These are phyloP conservation scores for Heliamphora exappendiculata DNA, from an alignment of 148 eudicot genomes.

Conservation along the genomic window DNA sequence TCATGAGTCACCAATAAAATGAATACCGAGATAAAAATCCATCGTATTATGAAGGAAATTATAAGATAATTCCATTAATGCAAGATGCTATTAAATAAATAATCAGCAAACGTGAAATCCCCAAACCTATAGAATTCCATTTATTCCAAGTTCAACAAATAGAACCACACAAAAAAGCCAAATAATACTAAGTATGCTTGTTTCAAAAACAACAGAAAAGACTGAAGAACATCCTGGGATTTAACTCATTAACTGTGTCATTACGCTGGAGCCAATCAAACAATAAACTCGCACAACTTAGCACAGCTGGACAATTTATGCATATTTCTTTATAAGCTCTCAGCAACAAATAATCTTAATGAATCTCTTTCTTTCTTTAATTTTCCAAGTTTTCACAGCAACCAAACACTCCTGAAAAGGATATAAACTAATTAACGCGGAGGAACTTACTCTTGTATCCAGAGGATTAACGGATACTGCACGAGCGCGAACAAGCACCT, in stretches of 20 bases:
- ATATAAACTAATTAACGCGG: not conserved
- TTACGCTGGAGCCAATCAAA: not conserved
- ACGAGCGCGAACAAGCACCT: constrained; percentile 78
- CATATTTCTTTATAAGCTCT: not conserved
- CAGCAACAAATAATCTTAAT: not conserved
- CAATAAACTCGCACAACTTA: not conserved
- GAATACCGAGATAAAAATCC: not conserved
- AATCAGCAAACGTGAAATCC: not conserved
- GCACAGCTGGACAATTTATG: not conserved
- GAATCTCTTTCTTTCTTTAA: not conserved
- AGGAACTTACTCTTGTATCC: constrained; percentile 55
- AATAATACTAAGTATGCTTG: not conserved
- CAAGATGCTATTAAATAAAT: no score
- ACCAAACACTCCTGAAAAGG: not conserved
- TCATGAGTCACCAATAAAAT: not conserved
- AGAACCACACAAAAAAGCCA: no score
- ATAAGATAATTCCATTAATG: no score
- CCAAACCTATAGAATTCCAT: not conserved
- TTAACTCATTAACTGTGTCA: no score
- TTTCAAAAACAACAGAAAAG: not conserved
- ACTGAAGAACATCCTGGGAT: not conserved
- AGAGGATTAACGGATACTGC: constrained; percentile 95
- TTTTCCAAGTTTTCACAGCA: not conserved
- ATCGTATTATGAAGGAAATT: no score
- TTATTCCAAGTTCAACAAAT: not conserved